Evolutionary conservation across 148 eudicot species (phyloP).

Genomic region (Camellia japonica): DNA sequence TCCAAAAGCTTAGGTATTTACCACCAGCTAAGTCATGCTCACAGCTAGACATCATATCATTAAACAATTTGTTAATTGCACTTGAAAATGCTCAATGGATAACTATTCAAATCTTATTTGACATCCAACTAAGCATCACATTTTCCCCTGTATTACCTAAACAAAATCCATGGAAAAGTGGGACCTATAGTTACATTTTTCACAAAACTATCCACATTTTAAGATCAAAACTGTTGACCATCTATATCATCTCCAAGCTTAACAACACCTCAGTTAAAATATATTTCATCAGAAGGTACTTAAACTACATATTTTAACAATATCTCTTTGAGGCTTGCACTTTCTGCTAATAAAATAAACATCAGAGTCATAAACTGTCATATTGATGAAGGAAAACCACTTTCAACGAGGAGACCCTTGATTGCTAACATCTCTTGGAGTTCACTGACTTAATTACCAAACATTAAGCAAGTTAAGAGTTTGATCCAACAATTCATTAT

Average conservation of each 20-base stretch:
- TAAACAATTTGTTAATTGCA: neutral
- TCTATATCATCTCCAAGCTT: neutral
- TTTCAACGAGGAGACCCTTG: too few species aligned
- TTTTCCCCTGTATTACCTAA: neutral
- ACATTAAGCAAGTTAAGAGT: too few species aligned
- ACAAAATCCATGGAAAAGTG: neutral
- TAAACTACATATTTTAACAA: too few species aligned
- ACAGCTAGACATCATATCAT: neutral
- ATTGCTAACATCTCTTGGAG: too few species aligned
- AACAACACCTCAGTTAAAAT: neutral
- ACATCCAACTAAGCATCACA: neutral
- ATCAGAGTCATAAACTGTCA: too few species aligned
- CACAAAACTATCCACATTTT: neutral
- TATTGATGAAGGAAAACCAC: too few species aligned
- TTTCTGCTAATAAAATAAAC: too few species aligned
- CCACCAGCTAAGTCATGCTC: neutral
- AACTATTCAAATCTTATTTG: neutral
- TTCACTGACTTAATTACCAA: too few species aligned
- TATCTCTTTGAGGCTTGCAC: too few species aligned
- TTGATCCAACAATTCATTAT: too few species aligned
- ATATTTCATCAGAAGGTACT: neutral
- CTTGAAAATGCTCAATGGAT: neutral
- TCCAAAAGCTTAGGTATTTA: neutral
- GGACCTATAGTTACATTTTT: neutral
- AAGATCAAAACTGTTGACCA: neutral